Base-by-base conservation (phyloP, 164 flowering plant genomes). In the Tinospora cordifolia region DNA sequence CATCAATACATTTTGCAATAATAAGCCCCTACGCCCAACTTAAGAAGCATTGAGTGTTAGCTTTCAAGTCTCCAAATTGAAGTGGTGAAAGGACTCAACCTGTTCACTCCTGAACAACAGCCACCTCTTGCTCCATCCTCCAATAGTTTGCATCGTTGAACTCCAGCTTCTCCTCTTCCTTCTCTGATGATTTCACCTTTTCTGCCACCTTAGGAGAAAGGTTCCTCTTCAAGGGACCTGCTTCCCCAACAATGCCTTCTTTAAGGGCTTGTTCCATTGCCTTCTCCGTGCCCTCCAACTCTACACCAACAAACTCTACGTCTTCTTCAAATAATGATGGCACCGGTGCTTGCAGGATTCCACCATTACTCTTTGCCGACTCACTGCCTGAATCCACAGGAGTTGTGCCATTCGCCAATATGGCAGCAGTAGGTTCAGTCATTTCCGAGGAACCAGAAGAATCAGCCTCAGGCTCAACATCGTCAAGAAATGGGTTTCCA, bases 211-310 rank as follows among this genome's bases (percentile, higher is more conserved):
- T 81, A 9, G 83, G 83, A 0, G 69, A 22, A 1, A 78, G 62
- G 71, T 78, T 83, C 76, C 82, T 83, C 81, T 88, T 91, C 82
- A 89, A 73, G 2, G 95, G 87, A 44, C 88, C 93, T 4, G 98
- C 96, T 79, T 93, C 98, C 49, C 92, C 98, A 17, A 89, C 97
- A 68, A 86, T 93, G 44, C 97, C 98, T 74, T 91, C 97, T 73
- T 89, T 91, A 14, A 88, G 82, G 44, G 97, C 98, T 34, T 88
- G 90, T 14, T 88, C 98, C 93, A 88, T 91, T 40, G 97, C 98
- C 78, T 83, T 89, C 79, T 86, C 91, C 0, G 95, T 81, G 34
- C 98, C 98, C 73, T 91, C 97, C 66, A 79, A 75, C 78, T 90
- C 95, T 59, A 93, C 91, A 8, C 98, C 98, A 0, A 93, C 96